Evolutionary conservation across 2,329 filamentous ascomycete species (phyloP), one percentile per base, ranked within the genome.

Genomic region (Helicocarpus griseus): DNA sequence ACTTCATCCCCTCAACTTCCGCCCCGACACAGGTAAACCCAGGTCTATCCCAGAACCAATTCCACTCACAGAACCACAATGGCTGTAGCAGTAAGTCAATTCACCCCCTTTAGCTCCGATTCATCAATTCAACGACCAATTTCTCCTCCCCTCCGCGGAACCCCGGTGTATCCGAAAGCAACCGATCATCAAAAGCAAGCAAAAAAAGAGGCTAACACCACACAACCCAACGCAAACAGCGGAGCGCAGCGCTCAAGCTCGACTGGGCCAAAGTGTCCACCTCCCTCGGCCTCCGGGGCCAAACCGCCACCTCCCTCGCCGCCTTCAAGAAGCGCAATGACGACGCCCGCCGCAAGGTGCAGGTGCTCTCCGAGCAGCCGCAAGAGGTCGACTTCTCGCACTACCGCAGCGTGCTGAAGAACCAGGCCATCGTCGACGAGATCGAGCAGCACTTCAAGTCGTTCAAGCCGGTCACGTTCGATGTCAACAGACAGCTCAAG

Each of bases 261-360:
- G 93, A 98, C 85, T 98, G 93, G 93, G 83, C 83, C 77, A 93
- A 94, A 78, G 83, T 98, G 69, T 86, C 86, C 75, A 83, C 81
- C 76, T 94, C 91, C 69, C 89, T 98, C 67, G 91, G 91, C 73
- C 89, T 98, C 73, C 88, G 88, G 73, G 93, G 93, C 72, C 87
- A 89, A 78, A 98, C 93, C 63, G 90, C 88, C 63, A 77, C 85
- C 65, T 86, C 91, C 57, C 89, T 98, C 57, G 86, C 91, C 72
- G 82, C 88, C 61, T 98, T 98, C 86, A 98, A 98, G 83, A 93
- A 95, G 84, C 90, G 93, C 77, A 96, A 97, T 80, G 93, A 98
- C 71, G 90, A 96, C 72, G 91, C 89, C 69, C 90, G 91, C 76
- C 91, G 93, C 78, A 91, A 91, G 77, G 80, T 98, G 56, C 83